Conservation (phyloP, 768 basidiomycete species). For the Mycena sanguinolenta region DNA sequence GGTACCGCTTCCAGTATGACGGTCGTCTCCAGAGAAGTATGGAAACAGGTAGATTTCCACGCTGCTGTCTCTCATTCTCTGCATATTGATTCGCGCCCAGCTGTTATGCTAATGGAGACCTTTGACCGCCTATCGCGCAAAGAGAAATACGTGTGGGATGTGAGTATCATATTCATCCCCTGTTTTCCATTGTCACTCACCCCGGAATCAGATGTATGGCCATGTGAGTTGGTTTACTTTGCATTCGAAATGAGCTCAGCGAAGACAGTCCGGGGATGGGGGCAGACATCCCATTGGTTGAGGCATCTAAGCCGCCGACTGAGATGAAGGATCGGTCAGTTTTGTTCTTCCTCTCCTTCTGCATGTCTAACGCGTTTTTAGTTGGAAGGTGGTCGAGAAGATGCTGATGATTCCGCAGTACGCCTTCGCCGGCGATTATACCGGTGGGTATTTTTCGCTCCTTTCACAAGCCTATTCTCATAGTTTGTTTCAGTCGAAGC, state of each 20-base stretch:
- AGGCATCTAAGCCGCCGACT: conserved; percentile 60
- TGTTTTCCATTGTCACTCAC: conserved; percentile 6
- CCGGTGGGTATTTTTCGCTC: conserved; percentile 55
- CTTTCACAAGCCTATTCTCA: background rate
- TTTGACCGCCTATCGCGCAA: conserved; percentile 73
- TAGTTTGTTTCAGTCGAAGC: conserved; percentile 64
- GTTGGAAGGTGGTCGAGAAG: conserved; percentile 77
- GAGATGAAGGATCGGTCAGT: conserved; percentile 63
- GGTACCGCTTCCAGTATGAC: conserved; percentile 83
- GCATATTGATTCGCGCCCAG: conserved; percentile 45
- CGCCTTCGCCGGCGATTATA: conserved; percentile 76
- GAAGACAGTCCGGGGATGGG: conserved; percentile 71
- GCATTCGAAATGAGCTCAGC: background rate
- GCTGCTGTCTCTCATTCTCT: background rate
- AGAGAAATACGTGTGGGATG: conserved; percentile 85
- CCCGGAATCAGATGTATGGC: conserved; percentile 64
- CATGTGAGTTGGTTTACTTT: conserved; percentile 61
- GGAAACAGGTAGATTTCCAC: conserved; percentile 67
- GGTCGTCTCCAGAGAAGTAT: conserved; percentile 72
- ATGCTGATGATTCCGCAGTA: conserved; percentile 79
- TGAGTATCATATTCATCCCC: conserved; percentile 49
- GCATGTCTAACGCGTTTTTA: background rate
- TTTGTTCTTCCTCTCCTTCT: no score
- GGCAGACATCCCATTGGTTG: conserved; percentile 66
- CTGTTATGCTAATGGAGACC: conserved; percentile 83